Evolutionary conservation across 768 basidiomycete genomes (phyloP).

Genomic region (Phanerodontia chrysosporium): DNA sequence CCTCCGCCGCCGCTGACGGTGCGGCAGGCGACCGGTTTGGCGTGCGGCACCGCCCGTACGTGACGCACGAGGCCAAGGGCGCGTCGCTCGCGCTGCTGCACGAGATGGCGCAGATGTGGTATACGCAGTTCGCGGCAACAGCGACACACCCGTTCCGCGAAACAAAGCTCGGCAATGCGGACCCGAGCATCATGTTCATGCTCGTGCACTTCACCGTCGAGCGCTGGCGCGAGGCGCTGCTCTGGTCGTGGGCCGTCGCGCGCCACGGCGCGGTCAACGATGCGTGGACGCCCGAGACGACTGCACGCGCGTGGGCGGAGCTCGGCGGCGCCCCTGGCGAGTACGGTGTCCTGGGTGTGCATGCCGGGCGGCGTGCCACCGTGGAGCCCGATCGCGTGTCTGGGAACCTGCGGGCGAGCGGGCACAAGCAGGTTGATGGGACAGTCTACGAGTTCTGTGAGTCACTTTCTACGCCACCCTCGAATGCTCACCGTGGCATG

Average conservation of each 20-base stretch:
- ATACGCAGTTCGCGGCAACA: constrained; percentile 26
- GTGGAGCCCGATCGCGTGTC: constrained; percentile 17
- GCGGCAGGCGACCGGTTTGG: constrained; percentile 33
- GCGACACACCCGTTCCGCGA: constrained; percentile 31
- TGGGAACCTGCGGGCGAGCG: constrained; percentile 13
- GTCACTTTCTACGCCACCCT: constrained; percentile 4
- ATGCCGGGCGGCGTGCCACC: constrained; percentile 13
- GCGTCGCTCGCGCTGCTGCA: constrained; percentile 30
- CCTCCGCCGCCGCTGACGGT: neutral
- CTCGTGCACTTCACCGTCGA: constrained; percentile 30
- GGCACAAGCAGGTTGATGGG: constrained; percentile 6
- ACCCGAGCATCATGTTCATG: constrained; percentile 31
- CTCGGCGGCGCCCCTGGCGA: constrained; percentile 22
- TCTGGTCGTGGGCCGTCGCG: constrained; percentile 35
- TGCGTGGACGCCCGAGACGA: constrained; percentile 15
- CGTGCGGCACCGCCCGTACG: constrained; percentile 32
- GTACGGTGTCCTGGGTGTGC: constrained; percentile 5
- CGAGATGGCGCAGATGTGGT: constrained; percentile 31
- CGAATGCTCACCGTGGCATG: neutral
- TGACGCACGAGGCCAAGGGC: constrained; percentile 35
- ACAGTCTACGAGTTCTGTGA: constrained; percentile 23
- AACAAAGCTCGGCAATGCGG: constrained; percentile 23
- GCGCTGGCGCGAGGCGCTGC: constrained; percentile 32
- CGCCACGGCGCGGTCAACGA: constrained; percentile 24
- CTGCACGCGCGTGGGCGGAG: constrained; percentile 26